Evolutionary conservation across 1,139 yeast genomes (phyloP), one percentile per base, ranked within the genome.

Genomic region (Arxiozyma bovina): DNA sequence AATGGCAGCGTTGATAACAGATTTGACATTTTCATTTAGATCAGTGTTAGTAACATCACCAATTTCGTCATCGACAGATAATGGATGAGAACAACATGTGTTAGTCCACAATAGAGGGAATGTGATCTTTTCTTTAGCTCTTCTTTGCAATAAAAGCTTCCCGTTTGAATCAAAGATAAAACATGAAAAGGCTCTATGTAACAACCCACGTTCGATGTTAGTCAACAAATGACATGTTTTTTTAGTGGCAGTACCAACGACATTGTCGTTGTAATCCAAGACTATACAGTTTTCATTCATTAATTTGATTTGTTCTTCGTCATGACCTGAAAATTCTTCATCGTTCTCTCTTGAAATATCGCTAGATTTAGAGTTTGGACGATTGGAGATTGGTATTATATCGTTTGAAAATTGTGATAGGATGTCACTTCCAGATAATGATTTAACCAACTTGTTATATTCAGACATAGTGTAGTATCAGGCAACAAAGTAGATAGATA

Each of bases 241-340:
- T 73, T 93, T 93, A 57, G 97, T 87, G 20, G 94, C 98, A 3
- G 96, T 91, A 27, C 97, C 99, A 52, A 90, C 75, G 12, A 96
- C 96, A 53, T 69, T 74, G 70, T 93, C 99, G 64, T 90, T 73
- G 74, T 87, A 83, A 70, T 93, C 96, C 60, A 91, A 77, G 4
- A 93, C 96, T 60, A 93, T 90, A 72, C 99, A 93, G 60, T 91
- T 83, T 72, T 93, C 99, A 63, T 90, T 96, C 99, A 93, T 93
- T 61, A 93, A 77, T 66, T 83, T 80, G 71, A 93, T 89, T 72
- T 93, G 99, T 70, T 91, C 98, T 66, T 85, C 86, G 69, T 93
- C 96, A 63, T 90, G 94, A 23, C 97, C 97, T 15, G 77, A 77
- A 61, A 90, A 87, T 15, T 34, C 40, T 34, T 4, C 40, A 34